Base-by-base conservation (phyloP, 2,329 filamentous ascomycete species). In the Pseudocercospora musae region DNA sequence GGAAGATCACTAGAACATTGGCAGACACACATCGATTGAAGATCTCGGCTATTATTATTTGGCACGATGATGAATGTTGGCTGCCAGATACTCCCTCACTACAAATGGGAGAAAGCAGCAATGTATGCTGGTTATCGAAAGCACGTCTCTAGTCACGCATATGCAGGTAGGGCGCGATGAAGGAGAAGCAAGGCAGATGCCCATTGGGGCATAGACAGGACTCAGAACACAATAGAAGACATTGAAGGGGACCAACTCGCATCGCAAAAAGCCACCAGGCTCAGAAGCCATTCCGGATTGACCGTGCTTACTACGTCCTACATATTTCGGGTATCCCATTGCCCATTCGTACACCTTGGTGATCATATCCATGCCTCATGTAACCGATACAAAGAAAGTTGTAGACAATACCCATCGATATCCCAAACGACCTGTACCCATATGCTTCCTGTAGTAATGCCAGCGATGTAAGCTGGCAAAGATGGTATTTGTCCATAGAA, bases 391-490 rank as follows among this genome's bases (percentile, higher is more conserved):
- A 18, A 18, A 25, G 15, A 15, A 15, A 15, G 11, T 20, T 25
- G 46, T 48, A 20, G 21, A 48, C 44, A 48, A 48, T 20, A 48
- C 44, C 44, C 44, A 23, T 48, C 13, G 15, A 23, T 25, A 20
- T 25, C 21, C 44, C 44, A 29, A 52, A 52, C 48, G 33, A 29
- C 56, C 27, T 62, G 54, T 55, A 58, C 48, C 60, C 49, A 49
- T 62, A 42, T 59, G 44, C 56, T 57, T 57, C 48, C 37, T 61
- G 55, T 58, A 57, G 48, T 21, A 37, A 15, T 59, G 27, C 44
- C 57, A 25, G n/a, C 33, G 52, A 21, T 20, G 13, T 23, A 54
- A 33, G 52, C 52, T 54, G 29, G 52, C 33, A 54, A 33, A 18
- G 20, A 54, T 54, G 52, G 18, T 33, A 25, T 54, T 54, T 54